These are phyloP conservation scores for Debaryomyces subglobosus DNA, from an alignment of 1,139 yeast genomes.

Conservation along the genomic window DNA sequence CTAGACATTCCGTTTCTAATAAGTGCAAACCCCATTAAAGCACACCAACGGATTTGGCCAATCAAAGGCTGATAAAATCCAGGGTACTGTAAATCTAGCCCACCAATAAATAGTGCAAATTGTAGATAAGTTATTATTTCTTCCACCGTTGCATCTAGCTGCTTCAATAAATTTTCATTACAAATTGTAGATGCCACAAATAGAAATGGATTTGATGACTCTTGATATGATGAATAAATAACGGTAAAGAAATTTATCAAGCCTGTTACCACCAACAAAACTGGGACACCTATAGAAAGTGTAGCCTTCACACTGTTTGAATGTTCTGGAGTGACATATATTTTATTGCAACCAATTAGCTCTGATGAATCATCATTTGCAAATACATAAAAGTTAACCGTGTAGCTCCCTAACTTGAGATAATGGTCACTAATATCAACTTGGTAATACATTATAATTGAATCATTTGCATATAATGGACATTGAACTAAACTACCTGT, in stretches of 20 bases:
- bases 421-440: conserved; percentile 37
- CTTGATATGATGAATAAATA: conserved; percentile 61
- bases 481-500: conserved; percentile 38
- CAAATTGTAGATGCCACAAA: conserved; percentile 64
- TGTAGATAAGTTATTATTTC: conserved; percentile 57
- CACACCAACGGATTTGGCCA: conserved; percentile 40
- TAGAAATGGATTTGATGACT: conserved; percentile 59
- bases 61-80: conserved; percentile 65
- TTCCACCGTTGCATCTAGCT: conserved; percentile 57
- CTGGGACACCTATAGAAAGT: conserved; percentile 44
- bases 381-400: conserved; percentile 40
- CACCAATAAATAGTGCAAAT: conserved; percentile 60
- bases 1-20: conserved; percentile 6
- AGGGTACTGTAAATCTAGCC: conserved; percentile 60
- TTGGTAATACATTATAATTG: conserved; percentile 41
- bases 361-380: conserved; percentile 37
- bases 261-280: conserved; percentile 45
- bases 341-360: conserved; percentile 50
- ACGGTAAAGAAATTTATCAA: conserved; percentile 47
- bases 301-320: conserved; percentile 32
- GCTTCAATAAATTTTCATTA: conserved; percentile 57
- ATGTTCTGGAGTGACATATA: conserved; percentile 54
- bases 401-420: conserved; percentile 47
- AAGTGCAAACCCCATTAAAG: conserved; percentile 36
- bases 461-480: conserved; percentile 46